Evolutionary conservation across 768 basidiomycete genomes (phyloP).

Genomic region (Boletus coccyginus): DNA sequence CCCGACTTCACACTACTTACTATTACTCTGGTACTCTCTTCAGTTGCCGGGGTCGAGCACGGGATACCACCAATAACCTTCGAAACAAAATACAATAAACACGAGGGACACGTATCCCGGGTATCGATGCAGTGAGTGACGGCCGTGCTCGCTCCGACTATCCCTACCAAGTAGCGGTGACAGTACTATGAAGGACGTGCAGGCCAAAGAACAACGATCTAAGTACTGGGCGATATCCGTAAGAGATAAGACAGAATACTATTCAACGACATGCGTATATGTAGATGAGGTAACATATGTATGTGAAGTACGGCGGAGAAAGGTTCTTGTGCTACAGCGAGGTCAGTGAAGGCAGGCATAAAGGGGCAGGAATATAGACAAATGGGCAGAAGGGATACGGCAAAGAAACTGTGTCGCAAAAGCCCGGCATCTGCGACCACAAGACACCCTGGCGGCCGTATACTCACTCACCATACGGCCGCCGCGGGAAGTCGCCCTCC

Average conservation of each 20-base stretch:
- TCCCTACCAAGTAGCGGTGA: background rate
- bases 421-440: background rate
- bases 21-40: too few relatives aligned
- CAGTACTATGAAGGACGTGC: background rate
- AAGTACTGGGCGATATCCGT: background rate
- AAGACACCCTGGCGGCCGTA: background rate
- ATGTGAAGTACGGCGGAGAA: slow-evolving; percentile 2
- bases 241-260: background rate
- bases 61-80: too few relatives aligned
- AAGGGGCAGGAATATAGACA: background rate
- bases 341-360: slow-evolving; percentile 1
- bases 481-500: slow-evolving; percentile 22
- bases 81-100: background rate
- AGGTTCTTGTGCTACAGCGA: slow-evolving; percentile 12
- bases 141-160: background rate
- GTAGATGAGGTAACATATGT: slow-evolving; percentile 8
- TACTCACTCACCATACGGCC: slow-evolving; percentile 7
- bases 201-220: background rate
- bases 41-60: too few relatives aligned
- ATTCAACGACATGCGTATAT: slow-evolving; percentile 4
- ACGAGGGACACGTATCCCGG: background rate
- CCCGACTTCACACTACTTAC: too few relatives aligned
- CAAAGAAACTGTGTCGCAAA: background rate
- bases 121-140: background rate
- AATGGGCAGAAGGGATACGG: background rate